Base-by-base conservation (phyloP, 768 basidiomycete genomes). In the Amanita molliuscula region DNA sequence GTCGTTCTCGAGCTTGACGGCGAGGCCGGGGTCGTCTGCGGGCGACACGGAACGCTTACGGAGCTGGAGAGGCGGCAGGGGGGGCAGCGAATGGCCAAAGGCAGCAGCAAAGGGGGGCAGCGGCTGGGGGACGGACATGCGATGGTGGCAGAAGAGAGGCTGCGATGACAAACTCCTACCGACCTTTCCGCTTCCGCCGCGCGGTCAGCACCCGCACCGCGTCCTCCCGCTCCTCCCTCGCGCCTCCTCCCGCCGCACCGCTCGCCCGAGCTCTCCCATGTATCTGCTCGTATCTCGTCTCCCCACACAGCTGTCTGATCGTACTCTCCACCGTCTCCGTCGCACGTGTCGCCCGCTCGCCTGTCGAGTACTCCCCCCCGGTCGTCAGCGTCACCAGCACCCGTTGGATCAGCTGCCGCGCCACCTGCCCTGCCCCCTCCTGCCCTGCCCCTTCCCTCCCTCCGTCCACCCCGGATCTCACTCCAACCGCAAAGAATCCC, bases 401-500 rank as follows among this genome's bases (percentile, higher is more conserved):
- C 16, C 92, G 82, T 59, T 81, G 79, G 57, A 82, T 74, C 55
- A 91, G 71, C 56, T 79, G 76, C 21, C 69, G 66, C 4, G 84
- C 70, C 31, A 93, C 80, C 60, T 83, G 76, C 1, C 82, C 83
- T 1, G 73, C 64, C 61, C 73, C 72, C 0, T 69, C 75, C 18
- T 77, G 67, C n/a, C 62, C 61, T 26, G 59, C 63, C 25, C 66
- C 56, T 44, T 45, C 56, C 53, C 52, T 51, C 28, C 16, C 49
- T 25, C 36, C 51, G 31, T 48, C 47, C 23, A 43, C 51, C 48
- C 48, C 31, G 48, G 55, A 55, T 26, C 67, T 58, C 55, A 73
- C 67, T 26, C 77, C 72, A 55, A 87, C 57, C n/a, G 79, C 77
- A 62, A 97, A 97, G 69, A 99, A 99, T 0, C 88, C 95, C 2